A percentile compares a stretch with the other conserved stretches of the same genome.
phyloP scores from a whole-genome alignment of 2,329 filamentous ascomycete species.

The Proliferodiscus dingleyae region DNA sequence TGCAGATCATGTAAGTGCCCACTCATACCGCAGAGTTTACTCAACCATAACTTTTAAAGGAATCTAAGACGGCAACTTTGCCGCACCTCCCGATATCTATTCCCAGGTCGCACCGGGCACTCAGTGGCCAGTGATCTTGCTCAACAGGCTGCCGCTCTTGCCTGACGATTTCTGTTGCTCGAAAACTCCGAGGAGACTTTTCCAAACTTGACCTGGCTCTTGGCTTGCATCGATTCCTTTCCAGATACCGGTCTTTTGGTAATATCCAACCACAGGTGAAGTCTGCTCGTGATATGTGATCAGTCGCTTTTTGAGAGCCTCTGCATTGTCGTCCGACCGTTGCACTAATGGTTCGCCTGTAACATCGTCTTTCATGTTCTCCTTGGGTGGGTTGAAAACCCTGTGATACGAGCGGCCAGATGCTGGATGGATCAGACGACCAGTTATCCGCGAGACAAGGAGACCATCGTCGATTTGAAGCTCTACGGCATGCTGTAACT shows the following conservation, averaged over 20 bases:
- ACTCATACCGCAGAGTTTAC: constrained; percentile 14
- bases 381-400: constrained; percentile 97
- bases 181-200: constrained; percentile 82
- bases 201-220: constrained; percentile 94
- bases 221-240: constrained; percentile 91
- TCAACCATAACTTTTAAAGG: constrained; percentile 22
- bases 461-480: constrained; percentile 94
- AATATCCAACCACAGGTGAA: constrained; percentile 86
- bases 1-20: constrained; percentile 12
- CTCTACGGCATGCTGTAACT: constrained; percentile 91
- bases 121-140: constrained; percentile 31
- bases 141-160: constrained; percentile 27
- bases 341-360: constrained; percentile 96
- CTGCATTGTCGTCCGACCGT: constrained; percentile 94
- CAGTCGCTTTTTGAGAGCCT: constrained; percentile 91
- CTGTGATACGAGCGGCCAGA: constrained; percentile 97
- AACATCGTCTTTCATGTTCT: constrained; percentile 88
- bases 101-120: constrained; percentile 2
- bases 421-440: constrained; percentile 90
- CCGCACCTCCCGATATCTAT: constrained; percentile 1
- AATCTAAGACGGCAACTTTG: constrained; percentile 27
- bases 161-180: constrained; percentile 51
- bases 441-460: constrained; percentile 92
- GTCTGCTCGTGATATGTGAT: constrained; percentile 94
- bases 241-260: constrained; percentile 98